Conservation (phyloP, 2,329 filamentous ascomycete genomes). For the Aspergillus niger region DNA sequence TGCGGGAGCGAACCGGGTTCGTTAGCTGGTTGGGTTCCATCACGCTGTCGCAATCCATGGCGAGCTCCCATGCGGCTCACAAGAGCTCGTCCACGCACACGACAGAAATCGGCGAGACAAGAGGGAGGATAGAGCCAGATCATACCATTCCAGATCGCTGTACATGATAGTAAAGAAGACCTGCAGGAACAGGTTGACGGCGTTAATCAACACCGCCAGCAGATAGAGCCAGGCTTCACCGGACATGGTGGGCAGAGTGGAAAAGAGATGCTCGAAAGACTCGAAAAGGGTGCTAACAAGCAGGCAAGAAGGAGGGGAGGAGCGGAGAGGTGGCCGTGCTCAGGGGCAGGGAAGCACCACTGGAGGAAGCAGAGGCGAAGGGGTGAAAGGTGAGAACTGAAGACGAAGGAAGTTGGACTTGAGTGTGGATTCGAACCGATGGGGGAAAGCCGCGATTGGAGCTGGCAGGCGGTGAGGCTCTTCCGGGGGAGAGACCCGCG, state of each 20-base stretch:
- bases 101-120: neutral
- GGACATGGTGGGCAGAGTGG: slow-evolving; percentile 67
- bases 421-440: slow-evolving; percentile 16
- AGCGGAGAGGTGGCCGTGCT: slow-evolving; percentile 9
- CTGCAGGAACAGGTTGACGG: slow-evolving; percentile 99
- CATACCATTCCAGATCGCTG: slow-evolving; percentile 97
- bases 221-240: slow-evolving; percentile 99
- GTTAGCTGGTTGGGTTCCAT: slow-evolving; percentile 31
- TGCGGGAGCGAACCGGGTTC: slow-evolving; percentile 45
- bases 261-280: slow-evolving; percentile 11
- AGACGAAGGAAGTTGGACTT: neutral
- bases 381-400: slow-evolving; percentile 1
- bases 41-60: slow-evolving; percentile 13
- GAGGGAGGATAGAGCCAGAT: neutral
- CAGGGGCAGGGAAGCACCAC: slow-evolving; percentile 15
- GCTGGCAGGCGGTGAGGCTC: slow-evolving; percentile 19
- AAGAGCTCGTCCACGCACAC: neutral
- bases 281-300: slow-evolving; percentile 11
- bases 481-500: neutral
- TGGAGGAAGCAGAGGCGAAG: slow-evolving; percentile 24
- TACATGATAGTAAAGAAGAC: slow-evolving; percentile 99
- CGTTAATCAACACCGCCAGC: slow-evolving; percentile 97
- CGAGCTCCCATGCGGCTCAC: neutral
- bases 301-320: slow-evolving; percentile 21
- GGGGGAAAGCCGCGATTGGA: slow-evolving; percentile 18